These are phyloP conservation scores for Chaetomiaceae sp. DNA, from an alignment of 2,329 filamentous ascomycete genomes.

Conservation along the genomic window DNA sequence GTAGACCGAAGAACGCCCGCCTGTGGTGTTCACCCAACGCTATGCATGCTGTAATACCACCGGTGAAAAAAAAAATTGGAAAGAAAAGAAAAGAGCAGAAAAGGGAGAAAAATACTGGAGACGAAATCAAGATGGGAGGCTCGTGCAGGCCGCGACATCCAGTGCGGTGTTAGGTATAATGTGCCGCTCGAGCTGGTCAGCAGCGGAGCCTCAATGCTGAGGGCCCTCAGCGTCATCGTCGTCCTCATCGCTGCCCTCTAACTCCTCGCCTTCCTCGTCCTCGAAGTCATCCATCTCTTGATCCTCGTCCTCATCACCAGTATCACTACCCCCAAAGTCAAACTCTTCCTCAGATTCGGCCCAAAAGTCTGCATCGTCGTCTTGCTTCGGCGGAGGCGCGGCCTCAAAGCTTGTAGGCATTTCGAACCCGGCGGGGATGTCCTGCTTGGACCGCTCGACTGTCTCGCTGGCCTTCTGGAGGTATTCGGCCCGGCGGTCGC, in stretches of 20 bases:
- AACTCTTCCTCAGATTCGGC: constrained; percentile 70
- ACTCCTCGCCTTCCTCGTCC: constrained; percentile 41
- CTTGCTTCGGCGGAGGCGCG: constrained; percentile 54
- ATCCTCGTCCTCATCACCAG: constrained; percentile 55
- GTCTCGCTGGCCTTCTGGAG: constrained; percentile 64
- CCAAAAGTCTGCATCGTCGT: constrained; percentile 80
- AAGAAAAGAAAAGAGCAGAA: background rate
- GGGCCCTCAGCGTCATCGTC: constrained; percentile 26
- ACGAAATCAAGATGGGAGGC: background rate
- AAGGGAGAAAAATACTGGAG: too few species aligned
- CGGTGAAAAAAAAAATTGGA: background rate
- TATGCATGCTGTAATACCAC: constrained; percentile 17
- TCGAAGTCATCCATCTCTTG: constrained; percentile 58
- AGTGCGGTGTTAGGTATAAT: background rate
- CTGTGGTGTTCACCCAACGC: constrained; percentile 14
- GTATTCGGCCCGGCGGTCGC: constrained; percentile 68
- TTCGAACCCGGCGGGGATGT: constrained; percentile 73
- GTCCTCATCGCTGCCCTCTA: constrained; percentile 38
- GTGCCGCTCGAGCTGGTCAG: background rate
- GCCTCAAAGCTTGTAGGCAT: constrained; percentile 75
- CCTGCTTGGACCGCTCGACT: constrained; percentile 67
- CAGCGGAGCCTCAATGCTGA: background rate
- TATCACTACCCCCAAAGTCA: constrained; percentile 73
- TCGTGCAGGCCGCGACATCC: too few species aligned
- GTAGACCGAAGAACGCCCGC: constrained; percentile 11